phyloP scores from a whole-genome alignment of 2,329 filamentous ascomycete genomes.

The Colletotrichum tropicicola region DNA sequence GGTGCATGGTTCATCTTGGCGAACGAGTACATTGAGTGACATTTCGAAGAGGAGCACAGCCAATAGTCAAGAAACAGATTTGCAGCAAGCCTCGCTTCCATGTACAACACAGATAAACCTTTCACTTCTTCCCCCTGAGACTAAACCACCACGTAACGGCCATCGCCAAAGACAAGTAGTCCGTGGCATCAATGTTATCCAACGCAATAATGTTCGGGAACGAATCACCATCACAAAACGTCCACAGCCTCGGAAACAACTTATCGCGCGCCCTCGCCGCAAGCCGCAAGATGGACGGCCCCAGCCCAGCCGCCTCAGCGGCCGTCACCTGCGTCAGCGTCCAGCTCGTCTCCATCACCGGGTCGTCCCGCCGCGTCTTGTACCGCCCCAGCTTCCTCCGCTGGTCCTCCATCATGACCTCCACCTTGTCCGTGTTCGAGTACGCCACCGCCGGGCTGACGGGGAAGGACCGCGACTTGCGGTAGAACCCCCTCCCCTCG shows the following conservation, averaged over 20 bases:
- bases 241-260: background rate
- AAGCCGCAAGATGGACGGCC: background rate
- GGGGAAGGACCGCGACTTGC: background rate
- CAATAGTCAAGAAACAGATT: no score
- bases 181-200: background rate
- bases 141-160: background rate
- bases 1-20: no score
- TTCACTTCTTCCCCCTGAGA: background rate
- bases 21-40: no score
- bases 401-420: background rate
- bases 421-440: background rate
- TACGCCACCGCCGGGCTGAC: background rate
- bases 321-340: constrained; percentile 4
- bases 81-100: no score
- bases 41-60: no score
- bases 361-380: background rate
- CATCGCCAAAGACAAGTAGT: background rate
- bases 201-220: background rate
- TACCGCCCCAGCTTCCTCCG: background rate
- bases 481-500: background rate
- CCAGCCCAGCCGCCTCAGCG: background rate
- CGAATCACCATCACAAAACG: background rate
- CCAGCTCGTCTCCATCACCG: constrained; percentile 9
- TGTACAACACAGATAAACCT: no score
- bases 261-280: background rate